Evolutionary conservation across 371 early-diverging fungal genomes (phyloP), one percentile per base, ranked within the genome.

Genomic region (Lichtheimia ornata): DNA sequence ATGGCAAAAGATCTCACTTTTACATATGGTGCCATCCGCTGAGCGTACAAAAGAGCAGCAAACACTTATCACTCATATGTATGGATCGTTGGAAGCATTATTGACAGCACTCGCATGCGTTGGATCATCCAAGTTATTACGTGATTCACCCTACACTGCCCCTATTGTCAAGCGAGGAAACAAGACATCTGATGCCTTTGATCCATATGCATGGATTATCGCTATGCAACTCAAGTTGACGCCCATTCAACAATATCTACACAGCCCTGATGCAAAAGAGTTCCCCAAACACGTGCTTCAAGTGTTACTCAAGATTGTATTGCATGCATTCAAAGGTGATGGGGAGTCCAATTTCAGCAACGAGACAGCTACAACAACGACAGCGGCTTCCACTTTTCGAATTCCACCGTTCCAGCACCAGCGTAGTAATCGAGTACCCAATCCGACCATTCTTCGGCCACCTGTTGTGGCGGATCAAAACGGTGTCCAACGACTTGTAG

Each of bases 291-390:
- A 66, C 22, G 61, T 88, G 5, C 68, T 86, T 17, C 82, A 82
- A 50, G 64, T 74, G 5, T 56, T 90, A 17, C 63, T 91, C 35
- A 79, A 81, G 27, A 79, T 83, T 20, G 66, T 92, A n/a, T 69
- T 76, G 27, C 84, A 88, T 53, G 79, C 93, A n/a, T 65, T 93
- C 64, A 91, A 88, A 61, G 90, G 82, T 0, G 86, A 91, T 22
- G 91, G 90, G 0, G 90, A 91, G 62, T 69, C 67, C 5, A 72
- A 61, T 55, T 53, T 53, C 12, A 72, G 59, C 30, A 59, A 71
- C 5, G 79, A 75, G 25, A 67, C 57, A 2, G 14, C 35, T 22
- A 62, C 50, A 22, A 9, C 41, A 9, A 30, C 56, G 4, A 22
- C 56, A 15, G 15, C 61, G 49, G 18, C 18, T 22, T n/a, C 47